A percentile compares a stretch with the other conserved stretches of the same genome.
These are phyloP conservation scores for Verruconis gallopava DNA, from an alignment of 2,329 filamentous ascomycete species.

Conservation along the genomic window DNA sequence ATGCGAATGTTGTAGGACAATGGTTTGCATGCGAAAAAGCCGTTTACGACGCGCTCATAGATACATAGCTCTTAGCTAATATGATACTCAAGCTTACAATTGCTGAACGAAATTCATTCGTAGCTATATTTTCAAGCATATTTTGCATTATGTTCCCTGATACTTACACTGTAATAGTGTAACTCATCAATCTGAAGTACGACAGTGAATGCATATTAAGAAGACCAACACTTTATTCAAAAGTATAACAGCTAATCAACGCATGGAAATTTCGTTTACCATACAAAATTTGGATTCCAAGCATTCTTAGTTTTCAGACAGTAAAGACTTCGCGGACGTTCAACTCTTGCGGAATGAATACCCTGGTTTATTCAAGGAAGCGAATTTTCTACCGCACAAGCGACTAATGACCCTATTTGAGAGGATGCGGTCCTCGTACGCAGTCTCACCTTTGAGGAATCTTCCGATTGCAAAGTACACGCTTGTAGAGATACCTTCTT, in stretches of 20 bases:
- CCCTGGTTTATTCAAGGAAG: not conserved
- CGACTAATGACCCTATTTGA: not conserved
- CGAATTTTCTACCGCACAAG: not conserved
- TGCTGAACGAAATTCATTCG: not conserved
- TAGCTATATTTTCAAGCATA: not conserved
- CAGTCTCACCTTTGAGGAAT: not conserved
- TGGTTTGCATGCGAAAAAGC: slow-evolving; percentile 25
- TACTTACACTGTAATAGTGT: not conserved
- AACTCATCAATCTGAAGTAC: not conserved
- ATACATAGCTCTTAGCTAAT: not conserved
- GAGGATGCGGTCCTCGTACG: not conserved
- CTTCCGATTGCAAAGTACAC: not conserved
- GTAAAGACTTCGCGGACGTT: no score
- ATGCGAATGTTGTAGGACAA: slow-evolving; percentile 20
- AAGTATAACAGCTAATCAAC: no score
- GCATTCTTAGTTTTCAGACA: no score
- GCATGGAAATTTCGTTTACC: no score
- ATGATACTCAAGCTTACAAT: not conserved
- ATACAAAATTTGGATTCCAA: no score
- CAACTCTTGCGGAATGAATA: no score
- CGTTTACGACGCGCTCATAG: slow-evolving; percentile 22
- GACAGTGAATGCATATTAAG: no score
- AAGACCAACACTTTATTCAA: no score
- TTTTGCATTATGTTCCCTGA: not conserved
- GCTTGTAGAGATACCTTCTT: slow-evolving; percentile 2